Evolutionary conservation across 805 yeast genomes (phyloP), one percentile per base, ranked within the genome.

Genomic region (Maudiozyma pseudohumilis): DNA sequence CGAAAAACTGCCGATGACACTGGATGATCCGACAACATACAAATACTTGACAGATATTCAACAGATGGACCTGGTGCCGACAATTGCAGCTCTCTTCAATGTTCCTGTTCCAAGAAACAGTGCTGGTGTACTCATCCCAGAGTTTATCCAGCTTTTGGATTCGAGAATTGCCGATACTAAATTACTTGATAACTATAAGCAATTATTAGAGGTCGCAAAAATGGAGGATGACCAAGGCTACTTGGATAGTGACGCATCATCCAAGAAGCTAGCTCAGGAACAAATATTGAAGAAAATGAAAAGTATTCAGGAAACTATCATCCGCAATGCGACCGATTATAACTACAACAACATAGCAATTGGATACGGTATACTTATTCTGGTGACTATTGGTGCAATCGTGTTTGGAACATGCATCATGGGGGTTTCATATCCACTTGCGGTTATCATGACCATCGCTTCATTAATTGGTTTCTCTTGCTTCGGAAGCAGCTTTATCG

Each of bases 31-130:
- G 29, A 61, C 59, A 0, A 70, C 70, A 15, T 89, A 59, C 56
- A 49, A 65, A 1, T 89, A 73, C 53, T 75, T 74, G 48, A 44
- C 59, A 1, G 70, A 45, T 2, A 82, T 86, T 10, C 76, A 80
- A 46, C 99, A 92, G 56, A 86, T 89, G 38, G 98, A 92, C 56
- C 61, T 92, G 25, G 97, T 89, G 3, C 85, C 98, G n/a, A 88
- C 96, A 0, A 53, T 89, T 9, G 75, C 95, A 0, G 63, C 84
- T 19, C 61, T 88, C 13, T 62, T 87, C 49, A 95, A 95, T 5
- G 52, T 87, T 4, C 96, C 99, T 0, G 73, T 92, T 25, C 98
- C 99, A 0, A 85, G 71, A 60, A 89, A 88, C 56, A 89, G 80
- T 51, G 66, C 87, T 10, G 98, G 98, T 2, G 68, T 80, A 0